These are phyloP conservation scores for Microdochium nivale DNA, from an alignment of 2,329 filamentous ascomycete genomes.

Conservation along the genomic window DNA sequence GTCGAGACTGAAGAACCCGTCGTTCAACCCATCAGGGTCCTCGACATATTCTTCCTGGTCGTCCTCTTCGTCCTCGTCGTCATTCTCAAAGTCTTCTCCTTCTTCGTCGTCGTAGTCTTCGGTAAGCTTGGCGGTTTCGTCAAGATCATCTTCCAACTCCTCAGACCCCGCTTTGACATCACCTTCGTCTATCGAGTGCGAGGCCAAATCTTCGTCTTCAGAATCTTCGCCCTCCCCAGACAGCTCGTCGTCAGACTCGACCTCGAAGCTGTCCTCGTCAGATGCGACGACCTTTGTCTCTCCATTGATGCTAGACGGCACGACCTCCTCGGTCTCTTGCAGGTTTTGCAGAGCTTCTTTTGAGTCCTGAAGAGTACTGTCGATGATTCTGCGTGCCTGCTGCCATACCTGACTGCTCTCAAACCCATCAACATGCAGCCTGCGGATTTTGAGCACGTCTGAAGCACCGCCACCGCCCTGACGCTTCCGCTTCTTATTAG, in stretches of 20 bases:
- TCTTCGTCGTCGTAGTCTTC: constrained; percentile 25
- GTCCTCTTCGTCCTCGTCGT: constrained; percentile 39
- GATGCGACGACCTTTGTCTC: constrained; percentile 24
- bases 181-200: constrained; percentile 13
- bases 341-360: constrained; percentile 38
- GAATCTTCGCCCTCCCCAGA: constrained; percentile 10
- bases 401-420: constrained; percentile 88
- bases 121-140: constrained; percentile 13
- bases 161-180: constrained; percentile 20
- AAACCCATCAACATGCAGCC: constrained; percentile 80
- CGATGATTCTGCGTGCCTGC: constrained; percentile 77
- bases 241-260: constrained; percentile 13
- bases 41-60: constrained; percentile 49
- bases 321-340: constrained; percentile 44
- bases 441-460: constrained; percentile 65
- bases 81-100: constrained; percentile 33
- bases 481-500: constrained; percentile 70
- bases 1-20: constrained; percentile 96
- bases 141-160: constrained; percentile 25
- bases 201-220: constrained; percentile 17
- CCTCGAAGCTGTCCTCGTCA: constrained; percentile 25
- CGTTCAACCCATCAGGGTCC: constrained; percentile 82
- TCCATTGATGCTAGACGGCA: constrained; percentile 34
- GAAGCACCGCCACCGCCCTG: constrained; percentile 32
- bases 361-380: constrained; percentile 40